Base-by-base conservation (phyloP, 805 yeast genomes). In the Teunomyces kruisii region DNA sequence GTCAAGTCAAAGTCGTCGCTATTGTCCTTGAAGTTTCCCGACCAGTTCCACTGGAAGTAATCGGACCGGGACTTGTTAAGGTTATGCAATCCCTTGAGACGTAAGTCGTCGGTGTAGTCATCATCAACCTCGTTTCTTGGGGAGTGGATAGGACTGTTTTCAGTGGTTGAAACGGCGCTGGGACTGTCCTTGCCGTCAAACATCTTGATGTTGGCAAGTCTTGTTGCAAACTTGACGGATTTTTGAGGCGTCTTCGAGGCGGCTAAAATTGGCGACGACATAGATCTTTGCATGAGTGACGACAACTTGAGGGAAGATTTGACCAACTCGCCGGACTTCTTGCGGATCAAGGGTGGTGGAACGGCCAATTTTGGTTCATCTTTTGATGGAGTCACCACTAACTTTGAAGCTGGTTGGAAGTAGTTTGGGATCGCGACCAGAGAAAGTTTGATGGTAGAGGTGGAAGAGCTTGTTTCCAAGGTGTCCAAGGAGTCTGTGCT, bases 141-240 rank as follows among this genome's bases (percentile, higher is more conserved):
- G 2, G 71, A 64, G 22, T 62, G 62, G 24, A 65, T 56, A 0
- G 84, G 84, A 1, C 86, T 75, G 51, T 72, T 74, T 35, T 79
- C 80, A 41, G 72, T 49, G 12, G 62, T 55, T 0, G 86, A 81
- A n/a, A 84, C 85, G 1, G 85, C 75, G 9, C 74, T 70, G 26
- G 90, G 89, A 50, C 77, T 78, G 40, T 79, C 83, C 22, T 65
- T 61, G 35, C 81, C 82, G 53, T 81, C 80, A 57, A 85, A 84
- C 55, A 79, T 78, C 60, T 84, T 84, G 45, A 85, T 76, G 32
- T 80, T 80, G 43, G 80, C 83, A 46, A 84, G 66, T 40, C 78
- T 68, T 5, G 77, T 60, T 1, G 88, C 86, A 61, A 84, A 84
- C 43, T 88, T 67, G 33, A 84, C 90, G 6, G 80, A 76, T 58